Evolutionary conservation across 257 asterid species (phyloP).

Genomic region (Nicotiana noctiflora): DNA sequence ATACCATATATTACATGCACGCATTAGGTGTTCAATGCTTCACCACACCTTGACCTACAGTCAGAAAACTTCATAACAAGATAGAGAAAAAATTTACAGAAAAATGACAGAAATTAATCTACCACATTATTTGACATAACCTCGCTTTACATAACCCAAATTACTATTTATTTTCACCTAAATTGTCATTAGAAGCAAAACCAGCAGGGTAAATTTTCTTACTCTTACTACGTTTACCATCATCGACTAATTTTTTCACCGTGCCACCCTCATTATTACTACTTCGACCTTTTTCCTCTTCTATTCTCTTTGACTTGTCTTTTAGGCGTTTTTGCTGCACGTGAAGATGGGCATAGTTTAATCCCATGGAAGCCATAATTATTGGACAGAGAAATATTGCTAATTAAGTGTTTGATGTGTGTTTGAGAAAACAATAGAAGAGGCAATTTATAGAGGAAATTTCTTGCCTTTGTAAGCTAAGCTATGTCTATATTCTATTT

Average conservation of each 20-base stretch:
- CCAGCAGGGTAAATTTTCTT: conserved; percentile 35
- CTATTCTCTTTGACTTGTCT: conserved; percentile 24
- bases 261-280: background rate
- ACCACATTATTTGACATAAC: background rate
- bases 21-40: no score
- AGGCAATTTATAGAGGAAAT: conserved; percentile 31
- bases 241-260: conserved; percentile 9
- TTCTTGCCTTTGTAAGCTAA: background rate
- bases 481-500: background rate
- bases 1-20: no score
- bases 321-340: conserved; percentile 39
- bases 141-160: background rate
- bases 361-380: conserved; percentile 43
- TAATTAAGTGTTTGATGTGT: background rate
- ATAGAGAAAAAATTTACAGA: no score
- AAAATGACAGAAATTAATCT: no score
- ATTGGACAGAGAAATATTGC: background rate
- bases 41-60: no score
- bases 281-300: conserved; percentile 23
- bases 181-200: conserved; percentile 8
- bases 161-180: background rate
- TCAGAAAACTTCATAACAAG: no score
- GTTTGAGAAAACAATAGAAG: background rate
- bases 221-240: conserved; percentile 14
- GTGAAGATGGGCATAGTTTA: conserved; percentile 31